Percentiles rank a stretch among this genome's conserved stretches.
phyloP scores from a whole-genome alignment of 2,329 filamentous ascomycete species.

The Phyllosticta citrichinensis region DNA sequence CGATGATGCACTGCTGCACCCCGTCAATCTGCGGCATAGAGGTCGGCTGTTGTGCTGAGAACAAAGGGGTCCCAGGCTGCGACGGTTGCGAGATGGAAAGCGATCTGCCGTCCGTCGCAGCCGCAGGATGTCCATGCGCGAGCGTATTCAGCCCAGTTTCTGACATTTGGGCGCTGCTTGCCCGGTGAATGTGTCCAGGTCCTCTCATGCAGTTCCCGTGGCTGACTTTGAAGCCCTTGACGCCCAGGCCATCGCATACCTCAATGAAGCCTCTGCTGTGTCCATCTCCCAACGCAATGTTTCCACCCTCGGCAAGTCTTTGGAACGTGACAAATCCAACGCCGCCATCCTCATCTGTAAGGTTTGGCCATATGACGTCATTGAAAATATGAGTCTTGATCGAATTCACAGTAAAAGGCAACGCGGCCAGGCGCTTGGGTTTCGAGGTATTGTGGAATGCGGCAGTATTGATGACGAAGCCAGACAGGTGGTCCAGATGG shows the following conservation, averaged over 20 bases:
- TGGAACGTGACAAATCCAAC: conserved; percentile 87
- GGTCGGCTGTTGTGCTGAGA: conserved; percentile 11
- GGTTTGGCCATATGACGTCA: conserved; percentile 93
- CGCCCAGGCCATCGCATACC: conserved; percentile 77
- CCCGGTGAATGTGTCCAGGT: conserved; percentile 30
- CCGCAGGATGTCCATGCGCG: conserved; percentile 14
- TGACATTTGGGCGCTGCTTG: conserved; percentile 31
- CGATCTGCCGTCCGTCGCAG: conserved; percentile 20
- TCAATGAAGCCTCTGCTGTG: conserved; percentile 77
- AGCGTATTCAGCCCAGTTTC: conserved; percentile 23
- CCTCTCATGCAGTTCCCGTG: conserved; percentile 81
- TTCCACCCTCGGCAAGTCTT: conserved; percentile 79
- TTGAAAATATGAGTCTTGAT: conserved; percentile 96
- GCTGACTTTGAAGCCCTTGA: conserved; percentile 77
- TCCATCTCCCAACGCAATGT: conserved; percentile 70
- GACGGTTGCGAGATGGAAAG: conserved; percentile 25
- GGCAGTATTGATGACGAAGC: conserved; percentile 88
- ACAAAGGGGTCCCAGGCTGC: conserved; percentile 26
- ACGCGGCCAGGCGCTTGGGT: conserved; percentile 75
- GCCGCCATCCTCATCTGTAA: conserved; percentile 92
- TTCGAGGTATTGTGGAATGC: conserved; percentile 64
- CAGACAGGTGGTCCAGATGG: conserved; percentile 90
- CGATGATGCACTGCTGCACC: conserved; percentile 54
- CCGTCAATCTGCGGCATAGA: conserved; percentile 13
- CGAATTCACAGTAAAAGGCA: conserved; percentile 82